Evolutionary conservation across 129 eudicot species (phyloP), one percentile per base, ranked within the genome.

Genomic region (Saussurea involucrata): DNA sequence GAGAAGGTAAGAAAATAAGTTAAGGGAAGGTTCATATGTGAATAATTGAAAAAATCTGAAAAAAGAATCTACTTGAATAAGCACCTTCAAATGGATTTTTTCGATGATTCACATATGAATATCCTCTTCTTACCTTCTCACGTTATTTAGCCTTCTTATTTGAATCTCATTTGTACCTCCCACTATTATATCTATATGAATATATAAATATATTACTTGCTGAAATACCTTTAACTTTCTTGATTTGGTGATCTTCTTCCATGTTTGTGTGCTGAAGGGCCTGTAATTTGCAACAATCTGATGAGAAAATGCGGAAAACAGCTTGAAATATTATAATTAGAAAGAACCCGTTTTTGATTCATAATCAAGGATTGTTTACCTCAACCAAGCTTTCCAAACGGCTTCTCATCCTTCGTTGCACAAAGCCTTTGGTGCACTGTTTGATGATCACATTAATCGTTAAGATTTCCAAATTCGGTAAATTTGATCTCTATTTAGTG

Each of bases 331-430:
- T 24, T 63, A 49, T 69, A 74, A n/a, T 25, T 15, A 9, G 8
- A 20, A 49, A 24, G 21, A 65, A 40, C 28, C 25, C 0, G 8
- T 18, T 64, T 44, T 70, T 49, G 32, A 28, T 5, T 65, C 32
- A 58, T 17, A 1, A 36, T 42, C 18, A 28, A 18, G 70, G 40
- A 55, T 63, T 63, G 3, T 27, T 81, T 89, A 92, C 97, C 97
- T 92, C 85, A 72, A 88, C 96, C 86, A 95, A 85, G 85, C 82
- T 86, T n/a, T 86, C 88, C 79, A 90, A 78, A 65, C 95, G 92
- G 32, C 81, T 92, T 82, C 95, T 88, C 92, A 95, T 83, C 86
- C 92, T 81, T 80, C 96, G 85, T 58, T 92, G 97, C 69, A 88
- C 82, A 72, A 79, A 95, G 7, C 97, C 86, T 80, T 85, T 88